Evolutionary conservation across 345 rosid species (phyloP), one percentile per base, ranked within the genome.

Genomic region (Acer campestre): DNA sequence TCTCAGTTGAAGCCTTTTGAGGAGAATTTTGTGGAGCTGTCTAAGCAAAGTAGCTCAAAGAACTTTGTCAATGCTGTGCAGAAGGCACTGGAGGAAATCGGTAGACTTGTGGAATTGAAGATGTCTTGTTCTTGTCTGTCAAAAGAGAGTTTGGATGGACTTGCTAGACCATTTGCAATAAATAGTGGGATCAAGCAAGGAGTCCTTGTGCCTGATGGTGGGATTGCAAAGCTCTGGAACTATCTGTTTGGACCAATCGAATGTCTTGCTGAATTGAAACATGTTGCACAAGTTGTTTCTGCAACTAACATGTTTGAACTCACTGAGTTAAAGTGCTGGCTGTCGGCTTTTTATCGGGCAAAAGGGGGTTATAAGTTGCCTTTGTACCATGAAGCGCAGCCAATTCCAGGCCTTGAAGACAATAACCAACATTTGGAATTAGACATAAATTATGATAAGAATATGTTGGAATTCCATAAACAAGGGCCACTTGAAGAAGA

Each of bases 1-100:
- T 88, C 94, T 38, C 97, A 94, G 78, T 78, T 96, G 91, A 96
- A 84, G 83, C 91, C 98, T 11, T 94, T 96, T 35, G 88, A 81
- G 17, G 93, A 89, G 68, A 83, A 85, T 82, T 96, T 94, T 17
- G 88, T 77, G 71, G 94, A 86, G 59, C 85, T 90, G 86, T 84
- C 84, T 1, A 88, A 65, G 75, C 79, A 85, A 76, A 90, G 98
- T 77, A 85, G 71, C 71, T 87, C 97, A 0, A 90, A 71, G 78
- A 84, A 83, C 61, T 91, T 92, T 74, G 53, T 77, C 0, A 78
- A 72, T 68, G 94, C 97, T 0, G 88, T 94, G 6, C 81, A 84
- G 79, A 84, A 85, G 48, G 94, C 93, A 0, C 79, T 90, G 64
- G 86, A 84, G 73, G 97, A 89, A 73, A 89, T 96, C 29, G 89